These are phyloP conservation scores for Corynascus novoguineensis DNA, from an alignment of 495 filamentous ascomycete species.

Conservation along the genomic window DNA sequence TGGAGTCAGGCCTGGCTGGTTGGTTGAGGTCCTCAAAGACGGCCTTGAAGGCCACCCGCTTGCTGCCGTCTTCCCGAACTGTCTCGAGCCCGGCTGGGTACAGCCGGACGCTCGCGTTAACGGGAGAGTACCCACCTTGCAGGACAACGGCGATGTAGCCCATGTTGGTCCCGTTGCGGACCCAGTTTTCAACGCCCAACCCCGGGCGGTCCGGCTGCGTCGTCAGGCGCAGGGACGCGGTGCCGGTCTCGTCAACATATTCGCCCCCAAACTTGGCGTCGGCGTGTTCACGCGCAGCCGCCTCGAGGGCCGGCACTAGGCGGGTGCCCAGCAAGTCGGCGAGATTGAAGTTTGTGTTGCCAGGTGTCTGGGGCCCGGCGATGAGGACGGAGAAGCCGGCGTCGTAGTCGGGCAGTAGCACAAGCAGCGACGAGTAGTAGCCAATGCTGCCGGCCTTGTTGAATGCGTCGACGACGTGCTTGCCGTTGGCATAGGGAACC, in stretches of 20 bases:
- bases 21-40: slow-evolving; percentile 33
- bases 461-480: slow-evolving; percentile 46
- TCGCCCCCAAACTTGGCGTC: slow-evolving; percentile 36
- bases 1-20: slow-evolving; percentile 24
- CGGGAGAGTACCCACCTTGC: slow-evolving; percentile 28
- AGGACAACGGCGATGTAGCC: slow-evolving; percentile 29
- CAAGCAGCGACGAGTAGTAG: slow-evolving; percentile 41
- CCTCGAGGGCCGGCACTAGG: slow-evolving; percentile 42
- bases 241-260: slow-evolving; percentile 26
- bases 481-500: slow-evolving; percentile 32
- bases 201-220: slow-evolving; percentile 40
- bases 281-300: slow-evolving; percentile 41
- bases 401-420: slow-evolving; percentile 49
- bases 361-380: slow-evolving; percentile 42
- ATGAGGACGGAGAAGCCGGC: slow-evolving; percentile 38
- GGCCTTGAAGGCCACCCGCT: slow-evolving; percentile 42
- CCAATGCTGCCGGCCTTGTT: slow-evolving; percentile 50
- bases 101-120: slow-evolving; percentile 39
- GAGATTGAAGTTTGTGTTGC: slow-evolving; percentile 45
- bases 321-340: slow-evolving; percentile 40
- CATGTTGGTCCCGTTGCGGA: slow-evolving; percentile 49
- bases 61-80: slow-evolving; percentile 18
- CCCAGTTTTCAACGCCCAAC: slow-evolving; percentile 42
- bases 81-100: slow-evolving; percentile 46
- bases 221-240: slow-evolving; percentile 33